A percentile compares a stretch with the other conserved stretches of the same genome.
These are phyloP conservation scores for Fusarium nurragi DNA, from an alignment of 2,329 filamentous ascomycete genomes.

Conservation along the genomic window DNA sequence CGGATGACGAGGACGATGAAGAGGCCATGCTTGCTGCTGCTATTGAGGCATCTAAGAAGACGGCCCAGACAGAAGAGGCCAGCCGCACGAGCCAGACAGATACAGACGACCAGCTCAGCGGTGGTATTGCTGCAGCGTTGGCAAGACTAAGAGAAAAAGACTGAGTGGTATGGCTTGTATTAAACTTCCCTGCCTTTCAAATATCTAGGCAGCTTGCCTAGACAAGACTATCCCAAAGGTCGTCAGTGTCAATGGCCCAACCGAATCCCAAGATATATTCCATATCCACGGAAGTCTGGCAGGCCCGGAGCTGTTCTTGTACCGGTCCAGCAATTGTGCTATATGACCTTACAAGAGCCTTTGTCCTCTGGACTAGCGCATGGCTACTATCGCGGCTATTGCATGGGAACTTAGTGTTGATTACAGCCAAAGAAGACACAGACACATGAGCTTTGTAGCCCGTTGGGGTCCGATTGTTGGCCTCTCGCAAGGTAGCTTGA, in stretches of 20 bases:
- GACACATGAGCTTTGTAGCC: too few species aligned
- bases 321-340: background rate
- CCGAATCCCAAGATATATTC: background rate
- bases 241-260: background rate
- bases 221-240: background rate
- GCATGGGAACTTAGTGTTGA: background rate
- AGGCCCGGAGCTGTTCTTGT: too few species aligned
- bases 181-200: background rate
- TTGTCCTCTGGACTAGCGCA: background rate
- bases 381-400: background rate
- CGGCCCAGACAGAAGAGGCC: constrained; percentile 44
- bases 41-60: constrained; percentile 58
- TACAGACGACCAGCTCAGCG: constrained; percentile 58
- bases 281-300: background rate
- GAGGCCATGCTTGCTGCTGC: constrained; percentile 61
- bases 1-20: constrained; percentile 59
- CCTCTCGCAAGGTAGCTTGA: background rate
- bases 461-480: background rate
- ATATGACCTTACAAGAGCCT: background rate
- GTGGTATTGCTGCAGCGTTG: constrained; percentile 68
- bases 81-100: constrained; percentile 31
- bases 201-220: background rate
- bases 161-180: constrained; percentile 13
- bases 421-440: background rate
- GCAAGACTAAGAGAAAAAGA: constrained; percentile 63